A percentile compares a stretch with the other conserved stretches of the same genome.
Conservation (phyloP, 441 rosid genomes). For the Dalechampia spathulata region DNA sequence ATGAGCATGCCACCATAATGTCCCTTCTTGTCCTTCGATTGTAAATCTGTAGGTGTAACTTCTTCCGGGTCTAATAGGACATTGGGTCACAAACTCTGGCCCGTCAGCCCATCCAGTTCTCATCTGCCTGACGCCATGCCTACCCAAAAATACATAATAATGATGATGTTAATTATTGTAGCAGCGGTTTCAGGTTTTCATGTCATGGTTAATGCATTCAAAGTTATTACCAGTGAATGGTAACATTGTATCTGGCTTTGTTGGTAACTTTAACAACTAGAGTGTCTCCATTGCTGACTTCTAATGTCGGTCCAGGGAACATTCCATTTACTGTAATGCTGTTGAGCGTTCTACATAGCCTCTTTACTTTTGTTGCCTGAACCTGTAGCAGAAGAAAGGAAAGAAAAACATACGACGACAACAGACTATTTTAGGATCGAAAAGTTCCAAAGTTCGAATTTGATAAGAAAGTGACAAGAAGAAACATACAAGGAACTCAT, state of each 20-base stretch:
- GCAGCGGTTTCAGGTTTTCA: no score
- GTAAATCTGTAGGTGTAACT: constrained; percentile 79
- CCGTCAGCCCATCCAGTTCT: constrained; percentile 95
- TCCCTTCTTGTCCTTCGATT: constrained; percentile 77
- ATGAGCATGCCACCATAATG: constrained; percentile 97
- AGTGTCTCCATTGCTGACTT: constrained; percentile 60
- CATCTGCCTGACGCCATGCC: constrained; percentile 85
- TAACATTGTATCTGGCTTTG: constrained; percentile 55
- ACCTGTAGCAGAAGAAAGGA: no score
- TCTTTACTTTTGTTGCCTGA: constrained; percentile 73
- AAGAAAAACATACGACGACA: no score
- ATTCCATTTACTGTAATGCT: constrained; percentile 82
- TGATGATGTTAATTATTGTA: not conserved
- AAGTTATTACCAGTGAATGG: constrained; percentile 89
- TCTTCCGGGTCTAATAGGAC: constrained; percentile 80
- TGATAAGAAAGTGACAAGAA: not conserved
- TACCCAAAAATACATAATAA: no score
- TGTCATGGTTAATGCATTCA: no score
- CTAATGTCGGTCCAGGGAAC: constrained; percentile 87
- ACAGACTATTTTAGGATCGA: no score
- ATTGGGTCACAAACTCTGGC: constrained; percentile 84
- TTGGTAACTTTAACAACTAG: constrained; percentile 60
- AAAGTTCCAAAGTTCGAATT: no score
- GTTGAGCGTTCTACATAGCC: constrained; percentile 77
- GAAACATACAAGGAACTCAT: constrained; percentile 53